phyloP scores from a whole-genome alignment of 768 basidiomycete species.

The Leccinum subtestaceum region DNA sequence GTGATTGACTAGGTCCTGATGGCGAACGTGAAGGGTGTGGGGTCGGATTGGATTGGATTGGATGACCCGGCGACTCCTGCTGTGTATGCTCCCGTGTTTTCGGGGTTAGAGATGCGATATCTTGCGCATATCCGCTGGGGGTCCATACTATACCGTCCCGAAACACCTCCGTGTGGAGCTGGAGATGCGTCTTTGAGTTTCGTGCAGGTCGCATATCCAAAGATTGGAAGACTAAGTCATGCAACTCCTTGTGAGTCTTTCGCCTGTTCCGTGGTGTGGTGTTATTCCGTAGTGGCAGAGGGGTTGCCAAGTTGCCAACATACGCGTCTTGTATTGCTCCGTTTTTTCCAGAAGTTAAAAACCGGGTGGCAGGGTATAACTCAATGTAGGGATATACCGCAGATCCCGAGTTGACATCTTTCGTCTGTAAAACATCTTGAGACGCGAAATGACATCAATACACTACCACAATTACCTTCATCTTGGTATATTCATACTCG shows the following conservation, averaged over 20 bases:
- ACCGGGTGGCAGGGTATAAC: conserved; percentile 16
- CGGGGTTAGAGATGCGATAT: conserved; percentile 8
- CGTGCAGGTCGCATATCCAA: conserved; percentile 10
- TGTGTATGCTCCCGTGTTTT: neutral
- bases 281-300: neutral
- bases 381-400: conserved; percentile 26
- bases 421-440: conserved; percentile 4
- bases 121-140: conserved; percentile 27
- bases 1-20: conserved; percentile 15
- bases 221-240: conserved; percentile 7
- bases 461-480: conserved; percentile 11
- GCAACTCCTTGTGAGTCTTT: conserved; percentile 25
- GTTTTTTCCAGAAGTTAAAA: neutral
- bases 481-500: neutral
- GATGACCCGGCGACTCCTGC: neutral
- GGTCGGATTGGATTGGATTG: neutral
- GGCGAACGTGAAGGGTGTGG: conserved; percentile 11
- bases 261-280: conserved; percentile 6
- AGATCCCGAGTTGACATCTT: neutral
- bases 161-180: conserved; percentile 36
- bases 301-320: neutral
- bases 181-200: conserved; percentile 33
- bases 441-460: neutral
- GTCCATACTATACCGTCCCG: conserved; percentile 26
- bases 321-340: neutral